A percentile compares a stretch with the other conserved stretches of the same genome.
Conservation (phyloP, 345 rosid species). For the Clausena lansium region DNA sequence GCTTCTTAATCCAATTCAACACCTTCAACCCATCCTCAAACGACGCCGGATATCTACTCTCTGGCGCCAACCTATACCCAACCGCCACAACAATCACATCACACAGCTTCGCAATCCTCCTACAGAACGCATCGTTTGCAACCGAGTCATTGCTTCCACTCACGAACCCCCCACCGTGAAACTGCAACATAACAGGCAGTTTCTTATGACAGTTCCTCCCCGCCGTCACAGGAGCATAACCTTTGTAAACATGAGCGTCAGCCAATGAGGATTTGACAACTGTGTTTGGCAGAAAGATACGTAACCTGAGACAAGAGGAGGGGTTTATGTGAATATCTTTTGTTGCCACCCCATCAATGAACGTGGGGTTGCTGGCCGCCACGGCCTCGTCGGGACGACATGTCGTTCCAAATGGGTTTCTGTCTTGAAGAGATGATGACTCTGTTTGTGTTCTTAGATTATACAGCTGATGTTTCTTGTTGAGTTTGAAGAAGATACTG, state of each 20-base stretch:
- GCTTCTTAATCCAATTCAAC: constrained; percentile 78
- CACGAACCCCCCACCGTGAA: constrained; percentile 94
- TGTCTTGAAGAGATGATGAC: constrained; percentile 23
- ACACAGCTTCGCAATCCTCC: constrained; percentile 67
- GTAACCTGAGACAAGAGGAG: constrained; percentile 55
- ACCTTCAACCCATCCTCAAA: constrained; percentile 84
- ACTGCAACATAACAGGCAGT: constrained; percentile 83
- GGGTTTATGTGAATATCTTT: constrained; percentile 76
- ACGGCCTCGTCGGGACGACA: constrained; percentile 56
- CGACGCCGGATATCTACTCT: constrained; percentile 73
- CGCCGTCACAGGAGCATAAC: constrained; percentile 47
- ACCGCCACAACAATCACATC: constrained; percentile 80
- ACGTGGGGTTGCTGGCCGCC: constrained; percentile 51
- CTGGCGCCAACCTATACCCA: constrained; percentile 88
- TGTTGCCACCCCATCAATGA: constrained; percentile 61
- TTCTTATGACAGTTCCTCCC: constrained; percentile 35
- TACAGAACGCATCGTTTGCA: constrained; percentile 66
- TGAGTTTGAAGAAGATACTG: constrained; percentile 63
- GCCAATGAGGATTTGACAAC: constrained; percentile 29
- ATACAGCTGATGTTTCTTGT: constrained; percentile 46
- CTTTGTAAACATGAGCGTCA: constrained; percentile 41
- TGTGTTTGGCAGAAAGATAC: constrained; percentile 67
- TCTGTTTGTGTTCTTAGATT: constrained; percentile 19
- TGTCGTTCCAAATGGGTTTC: constrained; percentile 48
- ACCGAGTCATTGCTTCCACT: constrained; percentile 69